Evolutionary conservation across 306 rosid genomes (phyloP).

Genomic region (Citrullus colocynthis): DNA sequence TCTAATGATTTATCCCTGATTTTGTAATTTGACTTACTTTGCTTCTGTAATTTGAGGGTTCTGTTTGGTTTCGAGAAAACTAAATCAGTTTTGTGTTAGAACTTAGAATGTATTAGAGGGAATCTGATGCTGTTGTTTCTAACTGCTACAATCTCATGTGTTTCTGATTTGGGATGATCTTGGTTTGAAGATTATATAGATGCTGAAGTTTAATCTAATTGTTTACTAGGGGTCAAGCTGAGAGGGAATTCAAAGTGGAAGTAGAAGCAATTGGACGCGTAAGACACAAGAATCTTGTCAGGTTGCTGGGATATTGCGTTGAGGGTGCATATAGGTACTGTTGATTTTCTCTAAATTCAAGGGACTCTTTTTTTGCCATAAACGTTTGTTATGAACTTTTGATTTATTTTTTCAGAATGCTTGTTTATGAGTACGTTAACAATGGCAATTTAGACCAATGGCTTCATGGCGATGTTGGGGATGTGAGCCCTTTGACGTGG

Average conservation of each 20-base stretch:
- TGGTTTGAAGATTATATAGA: conserved; percentile 5
- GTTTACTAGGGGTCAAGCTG: conserved; percentile 83
- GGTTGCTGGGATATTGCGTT: conserved; percentile 95
- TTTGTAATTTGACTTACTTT: neutral
- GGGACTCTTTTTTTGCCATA: neutral
- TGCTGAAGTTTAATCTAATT: conserved; percentile 1
- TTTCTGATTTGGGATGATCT: conserved; percentile 3
- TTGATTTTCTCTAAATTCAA: neutral
- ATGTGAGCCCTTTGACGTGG: conserved; percentile 85
- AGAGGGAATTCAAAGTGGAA: conserved; percentile 88
- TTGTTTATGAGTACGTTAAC: conserved; percentile 87
- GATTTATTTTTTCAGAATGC: conserved; percentile 58
- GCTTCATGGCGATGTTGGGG: conserved; percentile 92
- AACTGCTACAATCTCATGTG: neutral
- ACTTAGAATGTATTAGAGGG: no score
- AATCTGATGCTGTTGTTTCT: neutral
- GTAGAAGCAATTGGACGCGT: conserved; percentile 95
- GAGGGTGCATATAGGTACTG: conserved; percentile 94
- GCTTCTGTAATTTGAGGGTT: neutral
- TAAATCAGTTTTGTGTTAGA: neutral
- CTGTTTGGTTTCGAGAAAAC: neutral
- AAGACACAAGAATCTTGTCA: conserved; percentile 93
- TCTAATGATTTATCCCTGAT: neutral
- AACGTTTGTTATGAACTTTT: conserved; percentile 9
- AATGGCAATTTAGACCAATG: conserved; percentile 95